These are phyloP conservation scores for Brassica rapa DNA, from an alignment of 345 rosid species.

Conservation along the genomic window DNA sequence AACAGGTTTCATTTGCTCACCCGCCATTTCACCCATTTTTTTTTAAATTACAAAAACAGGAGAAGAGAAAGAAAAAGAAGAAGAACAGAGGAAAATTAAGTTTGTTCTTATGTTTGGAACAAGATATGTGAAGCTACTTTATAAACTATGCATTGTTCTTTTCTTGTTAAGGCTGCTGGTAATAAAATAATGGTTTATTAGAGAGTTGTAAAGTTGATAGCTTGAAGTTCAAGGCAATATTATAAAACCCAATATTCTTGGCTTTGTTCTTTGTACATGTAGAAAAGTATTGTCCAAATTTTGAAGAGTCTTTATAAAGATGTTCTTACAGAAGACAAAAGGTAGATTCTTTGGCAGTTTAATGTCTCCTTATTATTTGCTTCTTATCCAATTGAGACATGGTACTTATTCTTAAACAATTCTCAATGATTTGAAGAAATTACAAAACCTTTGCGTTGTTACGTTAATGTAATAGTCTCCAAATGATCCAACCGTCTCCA, in stretches of 20 bases:
- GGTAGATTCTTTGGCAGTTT: conserved; percentile 39
- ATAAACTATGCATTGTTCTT: conserved; percentile 56
- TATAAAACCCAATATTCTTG: conserved; percentile 29
- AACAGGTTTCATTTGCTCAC: conserved; percentile 51
- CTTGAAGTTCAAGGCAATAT: conserved; percentile 67
- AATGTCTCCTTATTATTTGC: conserved; percentile 25
- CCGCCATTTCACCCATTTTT: conserved; percentile 48
- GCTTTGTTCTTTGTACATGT: conserved; percentile 39
- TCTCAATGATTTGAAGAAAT: too few relatives aligned
- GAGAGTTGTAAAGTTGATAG: conserved; percentile 61
- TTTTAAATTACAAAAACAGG: neutral
- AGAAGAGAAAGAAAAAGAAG: conserved; percentile 10
- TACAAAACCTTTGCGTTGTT: too few relatives aligned
- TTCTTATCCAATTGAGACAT: conserved; percentile 26
- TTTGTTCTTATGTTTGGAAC: conserved; percentile 34
- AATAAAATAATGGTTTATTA: conserved; percentile 33
- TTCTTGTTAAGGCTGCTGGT: conserved; percentile 72
- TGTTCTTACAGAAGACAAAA: conserved; percentile 40
- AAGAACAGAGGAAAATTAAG: neutral
- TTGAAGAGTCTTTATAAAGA: neutral
- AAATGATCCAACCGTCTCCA: too few relatives aligned
- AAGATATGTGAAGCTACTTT: conserved; percentile 22
- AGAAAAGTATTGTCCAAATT: conserved; percentile 33
- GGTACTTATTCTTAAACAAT: conserved; percentile 26
- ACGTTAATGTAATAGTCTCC: too few relatives aligned